Percentiles rank a stretch among this genome's conserved stretches.
Evolutionary conservation across 257 asterid genomes (phyloP).

Genomic region (Nicotiana benthamiana): DNA sequence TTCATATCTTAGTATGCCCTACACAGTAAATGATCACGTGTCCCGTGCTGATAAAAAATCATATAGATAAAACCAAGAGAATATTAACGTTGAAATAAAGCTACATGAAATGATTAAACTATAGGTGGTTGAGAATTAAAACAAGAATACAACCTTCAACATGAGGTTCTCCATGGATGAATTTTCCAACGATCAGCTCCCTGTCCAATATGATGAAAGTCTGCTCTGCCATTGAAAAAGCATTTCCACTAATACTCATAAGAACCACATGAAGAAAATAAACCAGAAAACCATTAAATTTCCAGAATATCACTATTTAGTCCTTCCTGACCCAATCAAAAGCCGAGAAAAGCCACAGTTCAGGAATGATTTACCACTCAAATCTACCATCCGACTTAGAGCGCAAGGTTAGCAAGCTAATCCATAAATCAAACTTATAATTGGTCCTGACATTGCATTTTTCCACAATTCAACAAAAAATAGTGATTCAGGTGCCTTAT

Average conservation of each 20-base stretch:
- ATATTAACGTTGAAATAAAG: neutral
- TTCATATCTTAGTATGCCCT: neutral
- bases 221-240: conserved; percentile 53
- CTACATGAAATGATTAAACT: neutral
- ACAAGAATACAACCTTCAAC: conserved; percentile 45
- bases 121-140: neutral
- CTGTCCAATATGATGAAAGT: conserved; percentile 83
- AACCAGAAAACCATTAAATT: neutral
- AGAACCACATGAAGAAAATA: neutral
- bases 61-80: neutral
- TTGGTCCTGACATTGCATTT: neutral
- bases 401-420: neutral
- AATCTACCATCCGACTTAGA: neutral
- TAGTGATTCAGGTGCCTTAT: neutral
- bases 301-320: neutral
- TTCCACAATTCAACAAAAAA: neutral
- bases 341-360: neutral
- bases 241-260: neutral
- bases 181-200: conserved; percentile 58
- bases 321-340: neutral
- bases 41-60: neutral
- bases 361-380: neutral
- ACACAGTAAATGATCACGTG: neutral
- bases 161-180: conserved; percentile 65
- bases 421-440: neutral